Base-by-base conservation (phyloP, 2,329 filamentous ascomycete species). In the Colletotrichum ledebouriae region DNA sequence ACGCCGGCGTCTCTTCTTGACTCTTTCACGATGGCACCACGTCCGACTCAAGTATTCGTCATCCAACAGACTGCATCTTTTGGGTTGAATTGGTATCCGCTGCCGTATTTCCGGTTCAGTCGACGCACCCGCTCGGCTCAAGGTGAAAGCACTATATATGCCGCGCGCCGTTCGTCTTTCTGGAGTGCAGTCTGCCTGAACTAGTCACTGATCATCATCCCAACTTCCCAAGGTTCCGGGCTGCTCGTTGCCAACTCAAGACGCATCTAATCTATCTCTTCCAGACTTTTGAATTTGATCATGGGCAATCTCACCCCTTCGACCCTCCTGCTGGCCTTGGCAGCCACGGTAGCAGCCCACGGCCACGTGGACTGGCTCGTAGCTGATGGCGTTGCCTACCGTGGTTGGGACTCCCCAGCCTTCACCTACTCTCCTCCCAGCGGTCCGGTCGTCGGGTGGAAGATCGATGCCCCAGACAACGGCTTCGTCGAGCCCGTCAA, bases 401-500 rank as follows among this genome's bases (percentile, higher is more conserved):
- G 77, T 33, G 80, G 79, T 59, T 85, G 83, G 71, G 78, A 82
- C 69, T 78, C 47, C 82, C 86, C 70, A 85, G 58, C 60, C 3
- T 71, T 70, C 63, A 67, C 60, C 2, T 71, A 71, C 22, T 70
- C 72, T 57, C 71, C 73, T 22, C 67, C 71, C 59, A 72, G 72
- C 22, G 69, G 70, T 62, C 71, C 67, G 33, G 75, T 72, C 25
- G 70, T 73, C 56, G 78, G 77, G 25, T 79, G 78, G 78, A 71
- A 75, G 37, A 78, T 77, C 59, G 71, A 66, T 39, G 74, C 79
- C 74, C 73, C 77, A 71, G 77, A 79, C 73, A 79, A 81, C 63
- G 81, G 83, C 11, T 84, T 81, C 72, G 82, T 86, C 58, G 79
- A 79, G 20, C 85, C 85, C 29, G 79, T 75, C 62, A 74, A 75